Evolutionary conservation across 176 grass and related monocot species (phyloP).

Genomic region (Phoenix roebelenii): DNA sequence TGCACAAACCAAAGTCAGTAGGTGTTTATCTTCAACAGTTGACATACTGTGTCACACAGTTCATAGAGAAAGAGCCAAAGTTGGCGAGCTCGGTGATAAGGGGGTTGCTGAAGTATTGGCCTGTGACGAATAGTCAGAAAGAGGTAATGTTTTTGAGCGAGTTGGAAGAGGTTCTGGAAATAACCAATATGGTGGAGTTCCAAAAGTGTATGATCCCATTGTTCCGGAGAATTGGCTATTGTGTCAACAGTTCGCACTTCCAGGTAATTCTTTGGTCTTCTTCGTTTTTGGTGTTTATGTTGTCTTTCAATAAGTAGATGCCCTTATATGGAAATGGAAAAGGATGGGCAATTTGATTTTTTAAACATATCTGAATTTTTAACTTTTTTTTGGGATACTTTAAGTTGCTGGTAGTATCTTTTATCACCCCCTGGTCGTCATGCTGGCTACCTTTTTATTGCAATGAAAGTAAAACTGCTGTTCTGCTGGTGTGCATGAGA

Average conservation of each 20-base stretch:
- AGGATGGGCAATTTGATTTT: no score
- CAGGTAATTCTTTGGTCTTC: not conserved
- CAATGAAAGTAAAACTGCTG: no score
- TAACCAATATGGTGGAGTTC: not conserved
- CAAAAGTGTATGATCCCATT: slow-evolving; percentile 5
- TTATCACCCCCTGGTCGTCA: no score
- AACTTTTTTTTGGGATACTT: no score
- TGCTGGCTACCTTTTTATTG: no score
- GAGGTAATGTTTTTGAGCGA: slow-evolving; percentile 16
- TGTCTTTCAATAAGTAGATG: no score
- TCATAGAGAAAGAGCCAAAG: not conserved
- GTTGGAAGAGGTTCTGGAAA: slow-evolving; percentile 10
- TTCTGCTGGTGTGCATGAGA: no score
- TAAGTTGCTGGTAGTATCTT: no score
- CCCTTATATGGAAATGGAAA: no score
- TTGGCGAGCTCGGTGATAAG: slow-evolving; percentile 4
- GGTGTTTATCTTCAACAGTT: slow-evolving; percentile 15
- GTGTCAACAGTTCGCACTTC: slow-evolving; percentile 6
- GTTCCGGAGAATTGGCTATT: slow-evolving; percentile 7
- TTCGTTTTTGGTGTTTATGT: no score
- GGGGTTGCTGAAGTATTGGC: slow-evolving; percentile 11
- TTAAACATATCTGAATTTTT: no score
- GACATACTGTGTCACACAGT: slow-evolving; percentile 9
- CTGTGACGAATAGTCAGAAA: slow-evolving; percentile 12
- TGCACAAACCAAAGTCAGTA: slow-evolving; percentile 5